These are phyloP conservation scores for Aspergillus wentii DNA, from an alignment of 495 filamentous ascomycete species.

Conservation along the genomic window DNA sequence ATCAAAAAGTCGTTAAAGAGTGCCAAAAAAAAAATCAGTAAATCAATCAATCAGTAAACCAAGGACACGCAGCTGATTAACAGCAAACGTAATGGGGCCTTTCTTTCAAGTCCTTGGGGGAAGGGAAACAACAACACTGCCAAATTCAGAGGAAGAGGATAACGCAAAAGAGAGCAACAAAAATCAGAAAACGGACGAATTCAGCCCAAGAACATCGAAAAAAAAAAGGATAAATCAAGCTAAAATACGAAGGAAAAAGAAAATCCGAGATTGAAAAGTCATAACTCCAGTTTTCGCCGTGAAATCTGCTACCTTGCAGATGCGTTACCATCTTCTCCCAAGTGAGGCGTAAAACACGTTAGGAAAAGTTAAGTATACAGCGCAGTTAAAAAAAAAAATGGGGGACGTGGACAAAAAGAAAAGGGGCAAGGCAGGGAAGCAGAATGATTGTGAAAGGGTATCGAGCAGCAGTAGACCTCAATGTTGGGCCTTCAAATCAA, in stretches of 20 bases:
- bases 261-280: slow-evolving; percentile 3
- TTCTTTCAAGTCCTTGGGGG: no score
- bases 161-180: not conserved
- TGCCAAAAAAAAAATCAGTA: not conserved
- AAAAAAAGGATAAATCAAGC: no score
- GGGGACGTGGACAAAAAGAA: no score
- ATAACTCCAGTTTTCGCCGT: slow-evolving; percentile 16
- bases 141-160: not conserved
- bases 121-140: not conserved
- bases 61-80: no score
- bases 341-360: slow-evolving; percentile 8
- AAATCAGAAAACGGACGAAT: no score
- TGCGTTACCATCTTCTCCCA: slow-evolving; percentile 1
- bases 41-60: no score
- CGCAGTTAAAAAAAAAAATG: no score
- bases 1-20: slow-evolving; percentile 4
- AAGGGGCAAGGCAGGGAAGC: no score
- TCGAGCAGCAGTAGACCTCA: slow-evolving; percentile 6
- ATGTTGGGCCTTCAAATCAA: not conserved
- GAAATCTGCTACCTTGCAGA: slow-evolving; percentile 6
- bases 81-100: no score
- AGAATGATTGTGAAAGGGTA: slow-evolving; percentile 8
- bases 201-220: no score
- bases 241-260: slow-evolving; percentile 2
- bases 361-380: slow-evolving; percentile 14